Evolutionary conservation across 106 monocot species (phyloP).

Genomic region (Acorus calamus): DNA sequence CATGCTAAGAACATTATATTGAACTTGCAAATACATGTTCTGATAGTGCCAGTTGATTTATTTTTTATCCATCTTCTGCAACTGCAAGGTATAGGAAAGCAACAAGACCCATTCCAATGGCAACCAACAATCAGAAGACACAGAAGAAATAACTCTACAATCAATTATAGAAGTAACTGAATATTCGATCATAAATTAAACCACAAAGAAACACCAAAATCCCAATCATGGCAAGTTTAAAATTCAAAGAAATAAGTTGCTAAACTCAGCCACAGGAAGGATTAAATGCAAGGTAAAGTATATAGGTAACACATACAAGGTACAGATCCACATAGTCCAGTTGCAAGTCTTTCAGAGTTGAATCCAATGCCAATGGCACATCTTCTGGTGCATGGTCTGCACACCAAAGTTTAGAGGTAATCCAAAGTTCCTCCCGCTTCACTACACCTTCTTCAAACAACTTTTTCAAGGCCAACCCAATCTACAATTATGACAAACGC

Average conservation of each 20-base stretch:
- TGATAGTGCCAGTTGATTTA: too few relatives aligned
- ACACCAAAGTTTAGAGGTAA: constrained; percentile 76
- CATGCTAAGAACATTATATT: too few relatives aligned
- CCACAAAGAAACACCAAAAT: too few relatives aligned
- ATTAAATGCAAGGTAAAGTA: background rate
- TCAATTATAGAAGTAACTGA: too few relatives aligned
- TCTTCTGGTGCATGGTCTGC: constrained; percentile 61
- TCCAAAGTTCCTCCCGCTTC: constrained; percentile 43
- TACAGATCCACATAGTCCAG: constrained; percentile 62
- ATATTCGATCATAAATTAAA: too few relatives aligned
- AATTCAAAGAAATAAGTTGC: constrained; percentile 7
- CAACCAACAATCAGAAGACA: too few relatives aligned
- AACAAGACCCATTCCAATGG: too few relatives aligned
- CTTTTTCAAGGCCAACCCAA: constrained; percentile 49
- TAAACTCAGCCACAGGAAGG: background rate
- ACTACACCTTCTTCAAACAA: constrained; percentile 36
- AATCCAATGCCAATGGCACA: constrained; percentile 40
- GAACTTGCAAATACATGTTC: too few relatives aligned
- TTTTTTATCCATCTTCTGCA: too few relatives aligned
- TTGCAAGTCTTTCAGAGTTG: constrained; percentile 46
- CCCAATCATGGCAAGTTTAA: too few relatives aligned
- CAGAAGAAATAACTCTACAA: too few relatives aligned
- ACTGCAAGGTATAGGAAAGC: too few relatives aligned
- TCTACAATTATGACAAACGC: constrained; percentile 12
- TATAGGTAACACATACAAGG: constrained; percentile 23